phyloP scores from a whole-genome alignment of 495 filamentous ascomycete species.

The Aspergillus carlsbadensis region DNA sequence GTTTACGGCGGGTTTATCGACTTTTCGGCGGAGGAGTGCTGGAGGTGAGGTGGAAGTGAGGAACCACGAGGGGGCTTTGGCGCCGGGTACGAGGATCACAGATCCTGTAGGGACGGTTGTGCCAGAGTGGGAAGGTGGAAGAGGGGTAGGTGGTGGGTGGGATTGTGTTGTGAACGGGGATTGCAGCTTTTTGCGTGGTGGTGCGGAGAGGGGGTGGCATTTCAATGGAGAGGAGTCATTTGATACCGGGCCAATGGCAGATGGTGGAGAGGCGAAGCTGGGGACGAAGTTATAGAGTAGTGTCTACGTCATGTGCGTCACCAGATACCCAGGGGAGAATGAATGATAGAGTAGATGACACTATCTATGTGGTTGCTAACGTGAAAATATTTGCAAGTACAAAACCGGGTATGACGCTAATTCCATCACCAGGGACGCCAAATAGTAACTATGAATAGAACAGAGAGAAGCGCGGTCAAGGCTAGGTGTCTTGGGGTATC shows the following conservation, averaged over 20 bases:
- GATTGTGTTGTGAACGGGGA: constrained; percentile 75
- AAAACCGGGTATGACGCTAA: constrained; percentile 5
- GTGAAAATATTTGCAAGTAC: not conserved
- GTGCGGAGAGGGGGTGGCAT: constrained; percentile 86
- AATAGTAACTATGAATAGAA: not conserved
- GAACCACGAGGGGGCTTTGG: constrained; percentile 6
- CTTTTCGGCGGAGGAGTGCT: constrained; percentile 40
- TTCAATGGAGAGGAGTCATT: constrained; percentile 78
- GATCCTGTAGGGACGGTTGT: constrained; percentile 33
- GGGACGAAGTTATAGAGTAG: constrained; percentile 6
- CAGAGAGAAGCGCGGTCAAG: not conserved
- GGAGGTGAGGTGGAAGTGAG: constrained; percentile 19
- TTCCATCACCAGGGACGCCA: constrained; percentile 1
- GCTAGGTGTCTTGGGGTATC: constrained; percentile 17
- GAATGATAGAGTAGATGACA: not conserved
- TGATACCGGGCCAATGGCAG: constrained; percentile 43
- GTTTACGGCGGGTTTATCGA: constrained; percentile 81
- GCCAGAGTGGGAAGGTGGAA: constrained; percentile 59
- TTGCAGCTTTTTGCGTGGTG: constrained; percentile 72
- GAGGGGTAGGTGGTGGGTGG: constrained; percentile 81
- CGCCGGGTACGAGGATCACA: constrained; percentile 27
- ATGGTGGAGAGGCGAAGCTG: constrained; percentile 4
- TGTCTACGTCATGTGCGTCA: not conserved
- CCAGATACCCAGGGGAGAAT: not conserved
- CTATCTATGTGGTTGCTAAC: not conserved